These are phyloP conservation scores for Suaeda aralocaspica DNA, from an alignment of 148 eudicot species.

Conservation along the genomic window DNA sequence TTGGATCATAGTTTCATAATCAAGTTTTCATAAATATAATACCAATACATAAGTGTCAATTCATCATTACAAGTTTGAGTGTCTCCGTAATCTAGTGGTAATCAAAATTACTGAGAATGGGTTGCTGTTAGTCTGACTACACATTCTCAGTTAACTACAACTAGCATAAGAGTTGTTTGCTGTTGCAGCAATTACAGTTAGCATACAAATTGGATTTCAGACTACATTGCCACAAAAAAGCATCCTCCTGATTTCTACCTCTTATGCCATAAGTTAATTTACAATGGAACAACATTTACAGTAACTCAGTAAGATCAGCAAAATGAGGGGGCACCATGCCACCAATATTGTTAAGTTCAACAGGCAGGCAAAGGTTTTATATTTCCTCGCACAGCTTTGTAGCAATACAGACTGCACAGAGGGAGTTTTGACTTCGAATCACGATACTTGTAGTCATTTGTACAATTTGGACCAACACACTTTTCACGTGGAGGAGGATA, in stretches of 20 bases:
- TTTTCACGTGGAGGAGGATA: slow-evolving; percentile 65
- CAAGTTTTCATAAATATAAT: too few species aligned
- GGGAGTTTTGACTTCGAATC: slow-evolving; percentile 66
- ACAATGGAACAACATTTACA: slow-evolving; percentile 23
- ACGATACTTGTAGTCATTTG: slow-evolving; percentile 62
- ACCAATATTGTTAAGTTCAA: slow-evolving; percentile 20
- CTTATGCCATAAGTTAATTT: not conserved
- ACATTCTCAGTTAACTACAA: not conserved
- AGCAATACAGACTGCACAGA: slow-evolving; percentile 63
- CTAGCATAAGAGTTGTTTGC: not conserved
- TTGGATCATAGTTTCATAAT: too few species aligned
- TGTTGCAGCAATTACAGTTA: not conserved
- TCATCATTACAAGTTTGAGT: too few species aligned
- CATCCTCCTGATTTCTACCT: slow-evolving; percentile 6
- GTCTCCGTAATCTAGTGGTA: not conserved
- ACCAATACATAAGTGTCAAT: too few species aligned
- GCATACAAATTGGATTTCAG: not conserved
- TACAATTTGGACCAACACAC: slow-evolving; percentile 65
- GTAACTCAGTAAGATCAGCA: slow-evolving; percentile 9
- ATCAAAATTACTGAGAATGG: not conserved
- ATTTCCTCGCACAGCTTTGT: slow-evolving; percentile 52
- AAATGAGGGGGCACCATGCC: not conserved
- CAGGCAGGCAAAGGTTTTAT: slow-evolving; percentile 28
- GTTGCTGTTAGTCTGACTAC: not conserved
- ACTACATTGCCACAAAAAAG: not conserved